Evolutionary conservation across 345 rosid species (phyloP).

Genomic region (Dimocarpus longan): DNA sequence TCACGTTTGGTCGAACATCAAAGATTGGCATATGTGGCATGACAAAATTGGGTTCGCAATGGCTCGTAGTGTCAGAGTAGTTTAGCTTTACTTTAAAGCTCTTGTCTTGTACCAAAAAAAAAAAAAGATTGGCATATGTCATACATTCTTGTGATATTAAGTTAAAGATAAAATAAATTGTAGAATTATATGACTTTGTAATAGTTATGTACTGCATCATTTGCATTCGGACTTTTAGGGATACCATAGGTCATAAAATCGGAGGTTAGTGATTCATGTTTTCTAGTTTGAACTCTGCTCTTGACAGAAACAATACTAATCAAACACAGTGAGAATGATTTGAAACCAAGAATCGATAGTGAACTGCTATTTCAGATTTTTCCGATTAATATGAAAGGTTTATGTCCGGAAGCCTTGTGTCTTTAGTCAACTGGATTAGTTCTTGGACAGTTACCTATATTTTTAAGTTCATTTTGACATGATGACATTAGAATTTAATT

Average conservation of each 20-base stretch:
- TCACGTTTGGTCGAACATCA: too few relatives aligned
- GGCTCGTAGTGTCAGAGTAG: too few relatives aligned
- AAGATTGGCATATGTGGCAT: too few relatives aligned
- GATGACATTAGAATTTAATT: too few relatives aligned
- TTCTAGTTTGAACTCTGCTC: not conserved
- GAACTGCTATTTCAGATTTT: constrained; percentile 16
- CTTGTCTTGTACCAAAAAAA: too few relatives aligned
- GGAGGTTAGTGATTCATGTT: constrained; percentile 6
- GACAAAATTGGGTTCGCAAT: too few relatives aligned
- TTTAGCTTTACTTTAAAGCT: too few relatives aligned
- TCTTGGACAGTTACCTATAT: constrained; percentile 22
- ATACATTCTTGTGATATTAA: too few relatives aligned
- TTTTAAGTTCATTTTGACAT: constrained; percentile 14
- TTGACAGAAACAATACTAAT: not conserved
- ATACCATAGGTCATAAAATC: constrained; percentile 23
- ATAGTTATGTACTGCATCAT: not conserved
- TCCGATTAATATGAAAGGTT: constrained; percentile 19
- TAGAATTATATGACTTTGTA: not conserved
- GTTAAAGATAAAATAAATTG: not conserved
- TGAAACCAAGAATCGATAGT: not conserved
- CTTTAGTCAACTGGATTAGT: constrained; percentile 24
- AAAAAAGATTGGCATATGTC: too few relatives aligned
- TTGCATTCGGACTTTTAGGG: constrained; percentile 7
- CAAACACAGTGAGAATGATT: not conserved
- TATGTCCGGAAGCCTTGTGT: constrained; percentile 16